Evolutionary conservation across 371 early-diverging fungal genomes (phyloP), one percentile per base, ranked within the genome.

Genomic region (Saksenaea oblongispora): DNA sequence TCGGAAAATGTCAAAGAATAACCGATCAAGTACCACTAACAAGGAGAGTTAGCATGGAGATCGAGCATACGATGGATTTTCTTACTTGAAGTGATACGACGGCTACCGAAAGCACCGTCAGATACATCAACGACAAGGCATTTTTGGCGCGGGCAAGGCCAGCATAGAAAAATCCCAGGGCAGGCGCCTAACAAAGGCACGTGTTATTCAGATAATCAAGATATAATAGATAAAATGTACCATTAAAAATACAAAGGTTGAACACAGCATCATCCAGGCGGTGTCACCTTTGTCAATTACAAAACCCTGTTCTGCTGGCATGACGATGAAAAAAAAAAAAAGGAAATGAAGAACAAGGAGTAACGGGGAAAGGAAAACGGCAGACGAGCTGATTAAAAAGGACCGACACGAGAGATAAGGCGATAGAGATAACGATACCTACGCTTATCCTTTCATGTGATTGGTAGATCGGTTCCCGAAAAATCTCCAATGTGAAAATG

Each of bases 131-230:
- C 9, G 93, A 90, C 18, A 93, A 77, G 9, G 93, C 92, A 66
- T 90, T 87, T 72, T 91, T 91, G 64, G 84, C 84, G 31, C 93
- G 82, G 14, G 91, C 88, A 82, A 94, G 84, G 24, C 95, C 95
- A 61, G 92, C 87, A 78, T 95, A 94, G 71, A 93, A 93, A 67
- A 87, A 85, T 28, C 92, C 91, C 5, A 89, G 77, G 7, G 89
- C 91, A 3, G 91, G 91, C 13, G 85, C 78, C 82, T 82, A 61
- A 22, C 54, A 26, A 18, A 59, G 18, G 14, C n/a, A 58, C 24
- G 34, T 42, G 34, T 54, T 24, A 44, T 47, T 54, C 3, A 34
- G n/a, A 47, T 54, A 22, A 42, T 22, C 10, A 35, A 36, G 24
- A 37, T 39, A 22, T 10, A 18, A 65, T 39, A 22, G 62, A 37